Evolutionary conservation across 768 basidiomycete genomes (phyloP), one percentile per base, ranked within the genome.

Genomic region (Sporobolomyces pararoseus): DNA sequence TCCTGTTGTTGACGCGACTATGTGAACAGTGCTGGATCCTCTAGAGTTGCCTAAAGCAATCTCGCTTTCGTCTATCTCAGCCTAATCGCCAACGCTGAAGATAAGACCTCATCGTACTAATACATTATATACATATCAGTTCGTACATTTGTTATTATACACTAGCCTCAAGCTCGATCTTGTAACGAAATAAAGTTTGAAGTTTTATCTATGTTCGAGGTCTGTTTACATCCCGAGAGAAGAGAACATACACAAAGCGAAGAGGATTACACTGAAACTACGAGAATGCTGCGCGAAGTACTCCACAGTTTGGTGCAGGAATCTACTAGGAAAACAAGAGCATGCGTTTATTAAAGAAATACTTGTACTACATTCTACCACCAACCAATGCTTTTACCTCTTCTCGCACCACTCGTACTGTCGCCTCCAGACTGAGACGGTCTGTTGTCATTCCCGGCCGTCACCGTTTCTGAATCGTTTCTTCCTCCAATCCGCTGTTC

Each of bases 41-140:
- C 64, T 31, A 53, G 54, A 12, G 25, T 65, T 44, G 64, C 64
- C 46, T 65, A 19, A 65, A 27, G 31, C 31, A 60, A 60, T 32
- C 27, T 42, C 19, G 58, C 58, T 31, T 60, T 60, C 58, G 58
- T 55, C 53, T 55, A 55, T 34, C 31, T 55, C 53, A 34, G 31
- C 9, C 29, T 55, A 21, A 31, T 55, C 16, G 31, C 53, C 16
- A 17, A 55, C 32, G 53, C 29, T n/a, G 53, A 55, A 34, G 13
- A 34, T 55, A 35, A 55, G n/a, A 12, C 23, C 12, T 47, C 13
- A 12, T 47, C 13, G 10, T 7, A 47, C 13, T 6, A 6, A 47
- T 6, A 14, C 21, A 47, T 23, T 13, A 47, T 47, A 47, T 47
- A 13, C 6, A 14, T 23, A 13, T 21, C 14, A 13, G 13, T 12